Percentiles rank a stretch among this genome's conserved stretches.
Conservation (phyloP, 352 stramenopile genomes). For the Blastocystis sp. region DNA sequence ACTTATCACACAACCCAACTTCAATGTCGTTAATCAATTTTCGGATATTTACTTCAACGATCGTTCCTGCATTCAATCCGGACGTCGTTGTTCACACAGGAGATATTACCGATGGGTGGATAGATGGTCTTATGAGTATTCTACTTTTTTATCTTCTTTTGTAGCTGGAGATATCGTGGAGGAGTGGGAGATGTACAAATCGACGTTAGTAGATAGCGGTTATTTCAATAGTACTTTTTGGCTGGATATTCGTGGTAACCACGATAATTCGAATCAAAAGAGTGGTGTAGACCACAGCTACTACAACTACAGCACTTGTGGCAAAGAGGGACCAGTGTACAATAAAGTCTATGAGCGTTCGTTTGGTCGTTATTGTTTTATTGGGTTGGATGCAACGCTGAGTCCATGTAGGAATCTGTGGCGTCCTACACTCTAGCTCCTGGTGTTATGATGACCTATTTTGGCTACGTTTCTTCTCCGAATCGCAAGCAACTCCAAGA, state of each 20-base stretch:
- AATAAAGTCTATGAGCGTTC: neutral
- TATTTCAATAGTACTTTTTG: conserved; percentile 46
- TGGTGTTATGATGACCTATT: conserved; percentile 47
- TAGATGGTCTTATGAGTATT: neutral
- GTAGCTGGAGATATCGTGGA: conserved; percentile 35
- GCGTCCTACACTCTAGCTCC: neutral
- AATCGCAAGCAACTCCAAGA: neutral
- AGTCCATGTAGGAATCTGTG: neutral
- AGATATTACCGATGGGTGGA: conserved; percentile 48
- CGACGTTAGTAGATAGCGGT: neutral
- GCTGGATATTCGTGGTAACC: conserved; percentile 41
- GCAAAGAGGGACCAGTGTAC: neutral
- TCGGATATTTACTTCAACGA: conserved; percentile 22
- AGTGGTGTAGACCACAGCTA: neutral
- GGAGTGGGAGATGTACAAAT: conserved; percentile 48
- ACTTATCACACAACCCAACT: neutral
- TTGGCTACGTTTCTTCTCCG: neutral
- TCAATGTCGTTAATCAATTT: conserved; percentile 11
- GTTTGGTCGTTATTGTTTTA: conserved; percentile 36
- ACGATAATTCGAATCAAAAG: conserved; percentile 38
- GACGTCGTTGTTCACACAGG: conserved; percentile 28
- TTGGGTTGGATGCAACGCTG: conserved; percentile 31
- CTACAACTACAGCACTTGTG: conserved; percentile 21
- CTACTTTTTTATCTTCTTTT: neutral
- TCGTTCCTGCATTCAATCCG: conserved; percentile 9